Base-by-base conservation (phyloP, 805 yeast species). In the Hermanozyma aechmeae region DNA sequence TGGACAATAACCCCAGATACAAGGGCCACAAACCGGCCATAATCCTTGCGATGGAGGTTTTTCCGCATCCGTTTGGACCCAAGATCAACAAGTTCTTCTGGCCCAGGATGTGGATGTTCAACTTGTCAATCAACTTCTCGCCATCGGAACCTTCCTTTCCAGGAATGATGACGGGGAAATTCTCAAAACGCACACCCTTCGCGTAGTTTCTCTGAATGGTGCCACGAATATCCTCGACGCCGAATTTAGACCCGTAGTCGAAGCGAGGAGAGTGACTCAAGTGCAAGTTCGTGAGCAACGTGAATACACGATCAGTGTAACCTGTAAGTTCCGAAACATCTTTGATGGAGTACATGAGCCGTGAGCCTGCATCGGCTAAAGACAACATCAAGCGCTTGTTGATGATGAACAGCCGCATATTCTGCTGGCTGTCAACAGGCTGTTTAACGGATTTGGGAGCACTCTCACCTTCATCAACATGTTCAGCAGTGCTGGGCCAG, bases 21-120 rank as follows among this genome's bases (percentile, higher is more conserved):
- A 84, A 65, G 10, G 97, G 96, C 96, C 96, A 87, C 36, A 87
- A 61, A 14, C 89, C 94, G 5, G 93, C 87, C 34, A 86, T 65
- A 3, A 87, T 68, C 38, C 96, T 65, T 29, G 86, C 76, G 40
- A 87, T 79, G 0, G 95, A 76, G 6, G 94, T 79, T 50, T 87
- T 87, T 34, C 97, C 97, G 43, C 79, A 71, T 11, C 96, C 94
- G 45, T 87, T 87, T 28, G 89, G 70, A 8, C 96, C 96, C 37
- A 85, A 64, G 21, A 87, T 78, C 37, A 87, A 67, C 29, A 86
- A 58, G 47, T 81, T 84, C 36, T 82, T 77, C 23, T 78, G 76
- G 13, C 48, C 43, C 33, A 58, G 62, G 22, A 80, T 64, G 39
- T 68, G 76, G 52, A 87, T 73, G 25, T 73, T 65, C 34, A 87